Base-by-base conservation (phyloP, 148 eudicot species). In the Amaranthus palmeri region DNA sequence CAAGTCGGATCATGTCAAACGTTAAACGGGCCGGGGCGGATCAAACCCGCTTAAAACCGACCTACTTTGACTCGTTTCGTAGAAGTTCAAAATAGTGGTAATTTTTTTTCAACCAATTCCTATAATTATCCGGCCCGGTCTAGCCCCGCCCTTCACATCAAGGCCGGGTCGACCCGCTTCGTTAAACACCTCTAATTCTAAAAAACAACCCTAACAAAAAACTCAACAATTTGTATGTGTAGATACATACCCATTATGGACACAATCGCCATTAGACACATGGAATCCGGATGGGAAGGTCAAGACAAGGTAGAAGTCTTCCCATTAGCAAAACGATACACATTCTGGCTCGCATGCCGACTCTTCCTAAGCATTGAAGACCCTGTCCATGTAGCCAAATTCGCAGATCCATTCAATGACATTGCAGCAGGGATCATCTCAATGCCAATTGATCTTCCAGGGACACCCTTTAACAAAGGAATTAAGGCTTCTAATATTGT, bases 251-350 rank as follows among this genome's bases (percentile, higher is more conserved):
- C 36, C 36, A 71, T 86, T 67, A 87, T 87, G 90, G 92, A 90
- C 64, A 48, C 46, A 6, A 81, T 86, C 3, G 91, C 90, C 0
- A 77, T 74, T 18, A 62, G 69, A 3, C 96, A 90, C 52, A 84
- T 90, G 8, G 73, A 77, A 2, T 73, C 72, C 0, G 78, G 63
- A 0, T 88, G 93, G 92, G 86, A 87, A 52, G 76, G 76, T 58
- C 81, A 83, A 53, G 68, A 76, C 1, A 49, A 78, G 8, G 75
- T 81, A 4, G 36, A 68, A 0, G 84, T 82, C 9, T 86, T 79
- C 67, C 79, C 78, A n/a, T 45, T 75, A 60, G 78, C 78, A 5
- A 70, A 65, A 70, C 55, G 54, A 1, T 79, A 70, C 48, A 71
- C 79, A 14, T 75, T 75, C 41, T 64, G 78, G 74, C n/a, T 75